These are phyloP conservation scores for Colletotrichum sp. DNA, from an alignment of 2,329 filamentous ascomycete species.

Conservation along the genomic window DNA sequence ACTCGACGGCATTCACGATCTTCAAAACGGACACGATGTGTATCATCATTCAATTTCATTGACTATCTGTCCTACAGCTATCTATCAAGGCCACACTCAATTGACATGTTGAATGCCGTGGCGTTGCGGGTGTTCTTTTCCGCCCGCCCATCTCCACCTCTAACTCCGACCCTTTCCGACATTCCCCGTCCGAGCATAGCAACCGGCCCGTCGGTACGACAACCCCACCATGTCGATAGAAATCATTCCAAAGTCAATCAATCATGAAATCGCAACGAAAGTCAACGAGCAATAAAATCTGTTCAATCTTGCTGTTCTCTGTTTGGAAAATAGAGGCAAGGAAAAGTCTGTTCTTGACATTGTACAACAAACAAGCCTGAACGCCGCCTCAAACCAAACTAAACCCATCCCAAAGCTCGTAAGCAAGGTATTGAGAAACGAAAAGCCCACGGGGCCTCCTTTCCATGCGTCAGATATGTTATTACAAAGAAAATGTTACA, in stretches of 20 bases:
- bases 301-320: background rate
- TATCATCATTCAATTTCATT: background rate
- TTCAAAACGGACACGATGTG: background rate
- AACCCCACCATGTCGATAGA: background rate
- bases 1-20: background rate
- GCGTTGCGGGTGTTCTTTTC: background rate
- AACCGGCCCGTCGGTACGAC: background rate
- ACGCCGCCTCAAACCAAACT: background rate
- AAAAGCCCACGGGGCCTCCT: background rate
- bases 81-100: background rate
- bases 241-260: background rate
- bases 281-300: background rate
- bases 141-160: background rate
- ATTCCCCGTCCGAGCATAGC: slow-evolving; percentile 10
- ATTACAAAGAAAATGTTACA: slow-evolving; percentile 19
- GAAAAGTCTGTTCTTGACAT: background rate
- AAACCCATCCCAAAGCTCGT: background rate
- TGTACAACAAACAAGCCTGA: background rate
- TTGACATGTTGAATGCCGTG: slow-evolving; percentile 4
- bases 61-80: background rate
- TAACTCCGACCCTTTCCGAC: slow-evolving; percentile 8
- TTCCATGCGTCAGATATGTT: background rate
- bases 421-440: slow-evolving; percentile 2
- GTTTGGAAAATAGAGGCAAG: background rate
- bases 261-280: background rate